These are phyloP conservation scores for Fusarium annulatum DNA, from an alignment of 2,329 filamentous ascomycete genomes.

Conservation along the genomic window DNA sequence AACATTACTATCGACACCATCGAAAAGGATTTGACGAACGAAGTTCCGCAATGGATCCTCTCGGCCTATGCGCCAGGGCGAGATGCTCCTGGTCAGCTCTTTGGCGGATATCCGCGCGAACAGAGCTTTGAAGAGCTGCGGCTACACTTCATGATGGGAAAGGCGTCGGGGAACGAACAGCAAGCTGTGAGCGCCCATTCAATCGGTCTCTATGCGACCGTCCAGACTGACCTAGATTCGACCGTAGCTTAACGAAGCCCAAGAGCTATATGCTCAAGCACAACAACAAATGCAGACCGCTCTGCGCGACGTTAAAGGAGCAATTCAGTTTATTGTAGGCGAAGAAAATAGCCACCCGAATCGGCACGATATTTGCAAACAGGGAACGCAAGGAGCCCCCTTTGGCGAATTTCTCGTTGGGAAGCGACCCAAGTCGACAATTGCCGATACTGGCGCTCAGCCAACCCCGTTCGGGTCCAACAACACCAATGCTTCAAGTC, in stretches of 20 bases:
- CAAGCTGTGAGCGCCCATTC: slow-evolving; percentile 57
- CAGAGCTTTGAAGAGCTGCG: slow-evolving; percentile 91
- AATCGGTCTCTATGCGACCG: neutral
- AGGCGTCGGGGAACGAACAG: slow-evolving; percentile 68
- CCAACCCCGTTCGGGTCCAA: slow-evolving; percentile 57
- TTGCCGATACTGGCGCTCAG: slow-evolving; percentile 45
- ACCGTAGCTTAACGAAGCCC: slow-evolving; percentile 68
- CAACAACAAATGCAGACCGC: slow-evolving; percentile 79
- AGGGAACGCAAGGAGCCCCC: slow-evolving; percentile 56
- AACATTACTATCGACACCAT: slow-evolving; percentile 69
- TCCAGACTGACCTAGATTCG: slow-evolving; percentile 31
- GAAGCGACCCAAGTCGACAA: slow-evolving; percentile 45
- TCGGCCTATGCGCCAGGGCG: slow-evolving; percentile 85
- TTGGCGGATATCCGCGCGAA: slow-evolving; percentile 82
- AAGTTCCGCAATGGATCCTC: slow-evolving; percentile 85
- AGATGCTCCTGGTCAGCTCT: slow-evolving; percentile 83
- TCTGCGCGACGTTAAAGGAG: slow-evolving; percentile 75
- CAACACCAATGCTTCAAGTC: slow-evolving; percentile 34
- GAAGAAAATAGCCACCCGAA: slow-evolving; percentile 80
- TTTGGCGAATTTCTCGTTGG: slow-evolving; percentile 59
- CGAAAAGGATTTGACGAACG: slow-evolving; percentile 73
- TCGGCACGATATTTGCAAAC: slow-evolving; percentile 71
- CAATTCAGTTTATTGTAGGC: slow-evolving; percentile 75
- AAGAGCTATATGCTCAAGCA: slow-evolving; percentile 71
- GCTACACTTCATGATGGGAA: slow-evolving; percentile 73